A percentile compares a stretch with the other conserved stretches of the same genome.
These are phyloP conservation scores for Bolboschoenoplectus hybrid DNA, from an alignment of 202 grass and related monocot species.

Conservation along the genomic window DNA sequence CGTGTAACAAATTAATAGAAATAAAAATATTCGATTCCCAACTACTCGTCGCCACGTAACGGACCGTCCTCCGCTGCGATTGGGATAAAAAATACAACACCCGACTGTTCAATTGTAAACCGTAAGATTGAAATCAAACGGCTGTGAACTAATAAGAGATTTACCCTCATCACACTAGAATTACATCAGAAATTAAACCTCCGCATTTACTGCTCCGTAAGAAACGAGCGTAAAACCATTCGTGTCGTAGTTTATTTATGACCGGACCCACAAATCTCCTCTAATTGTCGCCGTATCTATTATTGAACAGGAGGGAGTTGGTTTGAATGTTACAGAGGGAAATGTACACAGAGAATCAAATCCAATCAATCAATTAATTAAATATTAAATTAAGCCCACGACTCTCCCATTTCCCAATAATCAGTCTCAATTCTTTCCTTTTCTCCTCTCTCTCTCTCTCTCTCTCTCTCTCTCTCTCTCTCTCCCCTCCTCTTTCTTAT, in stretches of 20 bases:
- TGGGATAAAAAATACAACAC: not conserved
- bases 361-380: not conserved
- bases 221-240: not conserved
- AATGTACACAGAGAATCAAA: not conserved
- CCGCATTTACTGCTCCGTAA: not conserved
- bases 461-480: conserved; percentile 18
- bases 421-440: conserved; percentile 40
- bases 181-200: not conserved
- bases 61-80: not conserved
- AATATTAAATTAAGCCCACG: conserved; percentile 26
- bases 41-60: conserved; percentile 22
- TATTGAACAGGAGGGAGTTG: not conserved
- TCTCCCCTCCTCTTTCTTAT: conserved; percentile 37
- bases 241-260: not conserved
- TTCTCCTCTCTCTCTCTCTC: conserved; percentile 37
- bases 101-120: not conserved
- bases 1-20: not conserved
- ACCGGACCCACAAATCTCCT: not conserved
- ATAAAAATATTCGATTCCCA: not conserved
- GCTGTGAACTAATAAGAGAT: not conserved
- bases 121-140: not conserved
- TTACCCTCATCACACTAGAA: not conserved
- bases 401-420: conserved; percentile 33
- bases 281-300: not conserved
- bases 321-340: not conserved